Evolutionary conservation across 495 filamentous ascomycete genomes (phyloP), one percentile per base, ranked within the genome.

Genomic region (Sabuloglossum arenarium): DNA sequence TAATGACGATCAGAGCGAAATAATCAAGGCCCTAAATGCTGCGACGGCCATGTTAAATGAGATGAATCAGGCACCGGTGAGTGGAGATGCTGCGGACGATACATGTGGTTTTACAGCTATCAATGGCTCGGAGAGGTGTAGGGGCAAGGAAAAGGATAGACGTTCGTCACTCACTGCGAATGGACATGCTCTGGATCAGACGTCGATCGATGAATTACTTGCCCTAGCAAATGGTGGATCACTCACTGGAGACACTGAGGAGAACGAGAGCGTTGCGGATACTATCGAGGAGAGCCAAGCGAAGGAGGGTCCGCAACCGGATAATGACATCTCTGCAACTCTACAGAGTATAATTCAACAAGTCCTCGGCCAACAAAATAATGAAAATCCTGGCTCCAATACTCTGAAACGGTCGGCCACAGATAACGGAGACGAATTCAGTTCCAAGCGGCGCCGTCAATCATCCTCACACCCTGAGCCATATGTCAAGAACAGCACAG

Each of bases 21-120:
- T 61, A 32, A 56, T 61, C 27, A 60, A 59, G 46, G 59, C 59
- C 14, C 51, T 60, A 9, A 45, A 61, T 23, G 57, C 59, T 24
- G 59, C 59, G 25, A 61, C 59, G 27, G 50, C 56, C 6, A 61
- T 61, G 53, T 30, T 61, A 11, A 54, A 60, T 43, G 47, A 60
- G 30, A 60, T 60, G 50, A 57, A 53, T 27, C 45, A 39, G 19
- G 16, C 23, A 23, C 45, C 47, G 24, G 28, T 19, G 6, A 12
- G 12, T 19, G 53, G 53, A 34, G 30, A 54, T 0, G 12, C n/a
- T 14, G 47, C 11, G 9, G 47, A 29, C 21, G 31, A 16, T 1
- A 28, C n/a, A 10, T 43, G 14, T 31, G 55, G 55, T 5, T 53
- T 53, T 43, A 57, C 55, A 19, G 42, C 58, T 25, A 46, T 51